phyloP scores from a whole-genome alignment of 129 eudicot genomes.

The Logfia minima region DNA sequence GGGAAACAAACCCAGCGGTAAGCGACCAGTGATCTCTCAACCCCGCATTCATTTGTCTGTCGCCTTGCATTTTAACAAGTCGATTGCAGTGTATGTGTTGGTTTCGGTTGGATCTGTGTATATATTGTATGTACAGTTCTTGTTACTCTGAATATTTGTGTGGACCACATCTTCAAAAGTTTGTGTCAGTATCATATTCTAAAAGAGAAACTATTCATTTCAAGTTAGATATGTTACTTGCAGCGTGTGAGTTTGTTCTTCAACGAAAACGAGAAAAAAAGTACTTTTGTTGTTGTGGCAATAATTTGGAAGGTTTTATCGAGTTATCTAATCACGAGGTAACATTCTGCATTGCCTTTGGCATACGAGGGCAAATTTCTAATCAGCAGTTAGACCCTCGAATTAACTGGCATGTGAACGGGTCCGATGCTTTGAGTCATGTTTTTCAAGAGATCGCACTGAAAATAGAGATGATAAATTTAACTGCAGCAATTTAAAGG shows the following conservation, averaged over 20 bases:
- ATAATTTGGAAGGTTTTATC: too few species aligned
- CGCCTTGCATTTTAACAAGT: constrained; percentile 6
- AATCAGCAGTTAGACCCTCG: too few species aligned
- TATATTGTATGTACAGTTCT: constrained; percentile 26
- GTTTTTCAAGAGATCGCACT: too few species aligned
- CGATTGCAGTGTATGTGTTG: background rate
- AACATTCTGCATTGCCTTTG: too few species aligned
- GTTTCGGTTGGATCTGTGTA: constrained; percentile 18
- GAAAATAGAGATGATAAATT: background rate
- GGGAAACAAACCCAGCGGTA: constrained; percentile 21
- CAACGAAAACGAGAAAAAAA: too few species aligned
- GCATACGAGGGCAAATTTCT: too few species aligned
- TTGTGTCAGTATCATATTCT: constrained; percentile 2
- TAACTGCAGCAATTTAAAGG: background rate
- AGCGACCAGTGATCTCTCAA: constrained; percentile 20
- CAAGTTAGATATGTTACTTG: too few species aligned
- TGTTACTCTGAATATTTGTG: background rate
- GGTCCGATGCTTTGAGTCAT: too few species aligned
- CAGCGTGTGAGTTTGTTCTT: too few species aligned
- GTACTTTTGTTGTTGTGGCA: too few species aligned
- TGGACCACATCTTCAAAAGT: constrained; percentile 11
- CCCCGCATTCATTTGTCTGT: background rate
- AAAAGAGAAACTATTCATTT: background rate
- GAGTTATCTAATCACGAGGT: too few species aligned
- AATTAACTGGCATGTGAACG: too few species aligned